Evolutionary conservation across 2,329 filamentous ascomycete genomes (phyloP).

Genomic region (Fusarium verrucosum): DNA sequence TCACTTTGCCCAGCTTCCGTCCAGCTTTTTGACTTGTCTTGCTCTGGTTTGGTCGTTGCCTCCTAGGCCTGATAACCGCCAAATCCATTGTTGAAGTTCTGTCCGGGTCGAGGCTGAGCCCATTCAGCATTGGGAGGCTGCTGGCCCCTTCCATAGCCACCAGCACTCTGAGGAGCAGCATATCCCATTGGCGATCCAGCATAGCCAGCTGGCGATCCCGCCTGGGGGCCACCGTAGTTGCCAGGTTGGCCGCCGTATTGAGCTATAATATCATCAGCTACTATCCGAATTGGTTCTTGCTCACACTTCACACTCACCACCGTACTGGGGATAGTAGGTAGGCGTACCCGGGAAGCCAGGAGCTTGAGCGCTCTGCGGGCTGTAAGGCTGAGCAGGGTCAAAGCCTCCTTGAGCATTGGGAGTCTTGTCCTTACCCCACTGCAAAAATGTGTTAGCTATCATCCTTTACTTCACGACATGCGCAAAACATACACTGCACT

Average conservation of each 20-base stretch:
- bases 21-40: conserved; percentile 35
- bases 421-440: conserved; percentile 99
- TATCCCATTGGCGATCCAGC: conserved; percentile 76
- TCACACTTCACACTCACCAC: conserved; percentile 66
- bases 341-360: conserved; percentile 81
- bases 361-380: conserved; percentile 77
- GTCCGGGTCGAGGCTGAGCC: conserved; percentile 61
- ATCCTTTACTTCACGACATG: background rate
- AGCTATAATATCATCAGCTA: conserved; percentile 50
- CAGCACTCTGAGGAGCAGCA: conserved; percentile 77
- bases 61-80: conserved; percentile 69
- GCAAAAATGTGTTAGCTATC: conserved; percentile 39
- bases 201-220: conserved; percentile 69
- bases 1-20: conserved; percentile 35
- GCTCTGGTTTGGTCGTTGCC: conserved; percentile 37
- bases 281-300: background rate
- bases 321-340: conserved; percentile 94
- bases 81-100: conserved; percentile 69
- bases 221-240: conserved; percentile 70
- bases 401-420: conserved; percentile 76
- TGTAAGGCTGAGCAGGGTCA: conserved; percentile 76
- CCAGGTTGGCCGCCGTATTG: conserved; percentile 73
- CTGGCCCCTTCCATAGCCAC: conserved; percentile 83
- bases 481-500: conserved; percentile 87
- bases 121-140: conserved; percentile 66